These are phyloP conservation scores for Spathaspora hagerdaliae DNA, from an alignment of 805 yeast species.

Conservation along the genomic window DNA sequence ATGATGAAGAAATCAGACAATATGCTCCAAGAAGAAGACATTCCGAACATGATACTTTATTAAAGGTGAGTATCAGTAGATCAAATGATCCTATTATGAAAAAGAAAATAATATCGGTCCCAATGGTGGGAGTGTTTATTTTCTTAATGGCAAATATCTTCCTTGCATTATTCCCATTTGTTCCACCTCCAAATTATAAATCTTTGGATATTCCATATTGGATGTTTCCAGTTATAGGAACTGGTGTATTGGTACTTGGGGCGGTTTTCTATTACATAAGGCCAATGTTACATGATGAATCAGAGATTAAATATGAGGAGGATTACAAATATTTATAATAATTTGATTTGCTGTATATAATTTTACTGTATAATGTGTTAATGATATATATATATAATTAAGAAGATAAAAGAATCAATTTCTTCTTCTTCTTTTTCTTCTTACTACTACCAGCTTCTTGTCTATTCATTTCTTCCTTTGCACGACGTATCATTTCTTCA, in stretches of 20 bases:
- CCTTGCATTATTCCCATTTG: slow-evolving; percentile 52
- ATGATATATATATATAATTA: background rate
- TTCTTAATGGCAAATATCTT: slow-evolving; percentile 46
- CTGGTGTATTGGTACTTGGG: slow-evolving; percentile 42
- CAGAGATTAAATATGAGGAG: slow-evolving; percentile 9
- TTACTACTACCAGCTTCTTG: slow-evolving; percentile 20
- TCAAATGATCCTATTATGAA: background rate
- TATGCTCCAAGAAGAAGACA: slow-evolving; percentile 4
- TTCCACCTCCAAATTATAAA: slow-evolving; percentile 44
- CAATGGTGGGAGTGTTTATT: slow-evolving; percentile 25
- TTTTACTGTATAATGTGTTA: background rate
- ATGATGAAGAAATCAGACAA: slow-evolving; percentile 4
- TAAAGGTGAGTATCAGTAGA: slow-evolving; percentile 10
- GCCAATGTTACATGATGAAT: slow-evolving; percentile 1
- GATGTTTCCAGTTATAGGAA: slow-evolving; percentile 55
- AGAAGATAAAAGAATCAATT: slow-evolving; percentile 26
- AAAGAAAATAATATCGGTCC: slow-evolving; percentile 16
- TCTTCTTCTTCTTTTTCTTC: slow-evolving; percentile 47
- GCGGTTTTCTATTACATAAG: slow-evolving; percentile 22
- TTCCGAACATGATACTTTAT: background rate
- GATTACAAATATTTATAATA: slow-evolving; percentile 5
- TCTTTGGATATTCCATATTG: slow-evolving; percentile 45
- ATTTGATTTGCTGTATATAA: background rate
- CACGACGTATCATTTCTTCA: slow-evolving; percentile 49
- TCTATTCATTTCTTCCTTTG: slow-evolving; percentile 43